Evolutionary conservation across 805 yeast species (phyloP).

Genomic region (Candida coleopterorum): DNA sequence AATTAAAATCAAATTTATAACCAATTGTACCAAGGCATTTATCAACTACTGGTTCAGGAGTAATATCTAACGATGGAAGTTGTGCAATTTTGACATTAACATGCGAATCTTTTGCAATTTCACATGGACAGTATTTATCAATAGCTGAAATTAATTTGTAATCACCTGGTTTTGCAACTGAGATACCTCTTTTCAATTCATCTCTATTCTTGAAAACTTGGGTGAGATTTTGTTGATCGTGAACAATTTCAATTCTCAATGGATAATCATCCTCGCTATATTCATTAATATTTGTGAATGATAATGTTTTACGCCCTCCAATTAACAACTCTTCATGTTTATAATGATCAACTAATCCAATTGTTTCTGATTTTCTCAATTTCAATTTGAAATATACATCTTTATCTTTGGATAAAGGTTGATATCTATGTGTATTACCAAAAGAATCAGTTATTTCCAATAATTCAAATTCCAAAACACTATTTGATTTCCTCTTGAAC

Average conservation of each 20-base stretch:
- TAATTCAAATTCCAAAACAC: slow-evolving; percentile 29
- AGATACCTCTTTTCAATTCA: slow-evolving; percentile 27
- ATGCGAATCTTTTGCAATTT: slow-evolving; percentile 28
- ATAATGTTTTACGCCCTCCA: slow-evolving; percentile 10
- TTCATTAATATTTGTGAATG: slow-evolving; percentile 9
- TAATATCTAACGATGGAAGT: slow-evolving; percentile 37
- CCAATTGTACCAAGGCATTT: slow-evolving; percentile 93
- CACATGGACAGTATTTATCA: slow-evolving; percentile 66
- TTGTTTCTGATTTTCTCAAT: slow-evolving; percentile 20
- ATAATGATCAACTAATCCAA: slow-evolving; percentile 19
- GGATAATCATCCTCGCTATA: slow-evolving; percentile 43
- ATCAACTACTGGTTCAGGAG: slow-evolving; percentile 64
- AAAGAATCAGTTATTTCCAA: slow-evolving; percentile 27
- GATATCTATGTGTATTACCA: slow-evolving; percentile 30
- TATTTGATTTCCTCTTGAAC: slow-evolving; percentile 12
- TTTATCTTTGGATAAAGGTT: slow-evolving; percentile 31
- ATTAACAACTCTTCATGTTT: slow-evolving; percentile 6
- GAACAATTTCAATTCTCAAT: slow-evolving; percentile 26
- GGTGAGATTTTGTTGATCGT: slow-evolving; percentile 22
- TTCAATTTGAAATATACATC: slow-evolving; percentile 30
- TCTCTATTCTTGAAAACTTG: slow-evolving; percentile 18
- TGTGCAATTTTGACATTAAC: slow-evolving; percentile 42
- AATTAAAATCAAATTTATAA: slow-evolving; percentile 58
- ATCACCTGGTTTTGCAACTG: slow-evolving; percentile 57
- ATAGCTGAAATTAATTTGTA: slow-evolving; percentile 52